Evolutionary conservation across 495 filamentous ascomycete genomes (phyloP), one percentile per base, ranked within the genome.

Genomic region (Hypoxylon fuscum): DNA sequence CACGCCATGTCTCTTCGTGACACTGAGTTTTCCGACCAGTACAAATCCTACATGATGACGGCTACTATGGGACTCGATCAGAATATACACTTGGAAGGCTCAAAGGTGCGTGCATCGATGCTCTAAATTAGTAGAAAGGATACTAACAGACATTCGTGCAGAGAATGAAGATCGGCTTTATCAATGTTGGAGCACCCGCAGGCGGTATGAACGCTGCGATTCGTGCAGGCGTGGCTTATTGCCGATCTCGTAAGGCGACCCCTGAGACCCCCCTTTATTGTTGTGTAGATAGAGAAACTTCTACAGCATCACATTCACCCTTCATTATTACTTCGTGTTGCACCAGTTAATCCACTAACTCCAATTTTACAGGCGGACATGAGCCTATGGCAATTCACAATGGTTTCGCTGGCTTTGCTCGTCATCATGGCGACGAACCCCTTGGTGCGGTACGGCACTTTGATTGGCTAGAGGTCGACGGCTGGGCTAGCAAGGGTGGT

Each of bases 191-290:
- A 63, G 96, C 96, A 22, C 96, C 96, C 5, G 96, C 96, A n/a
- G 96, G 95, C 68, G 96, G 96, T 71, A 97, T 99, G 88, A 99
- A 99, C 76, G 92, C 93, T 38, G 94, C 96, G 17, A 96, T 96
- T 14, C 88, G 96, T 49, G 95, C 92, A 14, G 95, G 91, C 9
- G 93, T 97, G 9, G 91, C 92, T n/a, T 99, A 97, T 79, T 98
- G 94, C 71, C 75, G 96, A 27, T 89, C 90, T n/a, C 88, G 94
- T 66, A 61, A 60, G 62, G 23, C 9, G 52, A 14, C 37, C 29
- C 53, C 11, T 14, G 22, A 46, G n/a, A 31, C n/a, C 15, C 15
- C 45, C 10, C 25, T 12, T 29, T 34, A 3, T 20, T 21, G 2
- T 12, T 9, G 2, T 8, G 9, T 17, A 4, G 17, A 3, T 37